Evolutionary conservation across 768 basidiomycete species (phyloP), one percentile per base, ranked within the genome.

Genomic region (Calvatia gigantea): DNA sequence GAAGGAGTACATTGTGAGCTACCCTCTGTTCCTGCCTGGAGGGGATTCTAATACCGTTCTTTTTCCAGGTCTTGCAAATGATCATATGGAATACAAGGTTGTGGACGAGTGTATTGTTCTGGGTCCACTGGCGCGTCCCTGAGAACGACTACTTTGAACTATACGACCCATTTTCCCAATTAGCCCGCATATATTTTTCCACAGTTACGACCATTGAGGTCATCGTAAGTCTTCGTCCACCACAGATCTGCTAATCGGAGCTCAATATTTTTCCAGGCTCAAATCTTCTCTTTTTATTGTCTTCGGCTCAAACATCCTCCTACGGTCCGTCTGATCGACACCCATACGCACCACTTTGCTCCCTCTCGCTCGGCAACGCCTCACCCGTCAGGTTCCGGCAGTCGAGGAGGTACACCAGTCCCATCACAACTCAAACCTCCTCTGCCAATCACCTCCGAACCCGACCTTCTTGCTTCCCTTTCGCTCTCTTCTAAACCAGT

Each of bases 281-380:
- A 80, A 51, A 60, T 73, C 9, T 64, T 72, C 29, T 89, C 86
- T 3, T 78, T 74, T 55, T 71, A 76, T 46, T 73, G 81, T 14
- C 73, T 92, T 31, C 82, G 79, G 33, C 66, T 91, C 5, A 85
- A 86, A 56, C 83, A 79, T 15, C 87, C 90, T 1, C 88, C 89
- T 8, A 64, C 81, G 2, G 83, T 92, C 48, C 85, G 86, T 41
- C 80, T 92, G 23, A 77, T 90, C 42, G 79, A 87, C 62, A 79
- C 82, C 6, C 75, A 77, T 45, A 64, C 73, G 11, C 78, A 79
- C 57, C 69, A 62, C 45, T 65, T 65, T 47, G 61, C 74, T 12
- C 63, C 70, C 33, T 78, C 77, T 38, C 69, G 75, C 47, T 75
- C 77, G 35, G 66, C 70, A 14, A 83, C 81, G 6, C 79, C 83